Base-by-base conservation (phyloP, 345 rosid genomes). In the Populus simonii region DNA sequence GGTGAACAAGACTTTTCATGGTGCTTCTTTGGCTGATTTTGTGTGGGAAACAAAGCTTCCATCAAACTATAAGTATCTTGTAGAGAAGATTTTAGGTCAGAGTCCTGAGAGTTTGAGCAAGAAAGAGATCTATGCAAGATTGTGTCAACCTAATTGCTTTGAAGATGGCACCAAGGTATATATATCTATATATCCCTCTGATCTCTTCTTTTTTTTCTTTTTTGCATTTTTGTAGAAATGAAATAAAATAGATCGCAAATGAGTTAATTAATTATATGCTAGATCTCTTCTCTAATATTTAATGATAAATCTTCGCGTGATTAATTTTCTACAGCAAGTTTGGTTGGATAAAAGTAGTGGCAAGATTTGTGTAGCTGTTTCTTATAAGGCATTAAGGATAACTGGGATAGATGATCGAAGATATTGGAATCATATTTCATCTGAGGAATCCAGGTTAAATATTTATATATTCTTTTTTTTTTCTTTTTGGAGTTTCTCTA, bases 1-100 rank as follows among this genome's bases (percentile, higher is more conserved):
- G 78, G 78, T 95, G 72, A 90, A 80, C 84, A 76, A 72, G 71
- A 83, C 91, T 27, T 95, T 95, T 25, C 89, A 70, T 38, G 88
- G 87, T 1, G 97, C 99, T 55, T 92, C 98, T 6, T 82, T 77
- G 73, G 89, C 90, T 12, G 96, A 95, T 80, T 90, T 86, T 43
- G 87, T 95, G 18, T 95, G 98, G 99, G 98, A 89, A 79, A 85
- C 86, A 6, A 93, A 95, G 83, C 83, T 95, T 65, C 99, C 99
- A 17, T 74, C 86, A 22, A 95, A 92, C 71, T 95, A 95, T 47
- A 84, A 81, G 81, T 92, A 80, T 71, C 86, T 95, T 27, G 89
- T 88, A 17, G 8, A 70, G 47, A 86, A 89, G 76, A 79, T 93
- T 41, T 79, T 93, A 66, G 81, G 79, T 51, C 70, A 82, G 38